Conservation (phyloP, 768 basidiomycete species). For the Mycena belliarum region DNA sequence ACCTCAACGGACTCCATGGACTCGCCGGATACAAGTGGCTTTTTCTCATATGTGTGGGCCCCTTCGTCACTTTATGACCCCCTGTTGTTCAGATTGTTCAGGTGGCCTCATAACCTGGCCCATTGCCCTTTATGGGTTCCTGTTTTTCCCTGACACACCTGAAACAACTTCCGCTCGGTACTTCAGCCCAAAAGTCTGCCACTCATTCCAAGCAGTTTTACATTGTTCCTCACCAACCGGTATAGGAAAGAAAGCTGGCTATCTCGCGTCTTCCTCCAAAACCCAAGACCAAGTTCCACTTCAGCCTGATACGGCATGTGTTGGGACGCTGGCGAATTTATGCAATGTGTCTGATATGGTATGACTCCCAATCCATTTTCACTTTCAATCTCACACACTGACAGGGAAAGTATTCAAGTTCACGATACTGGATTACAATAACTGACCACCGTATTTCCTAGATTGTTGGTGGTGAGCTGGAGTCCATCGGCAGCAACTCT, state of each 20-base stretch:
- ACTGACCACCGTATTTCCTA: constrained; percentile 30
- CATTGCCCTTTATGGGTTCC: constrained; percentile 70
- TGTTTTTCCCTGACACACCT: constrained; percentile 74
- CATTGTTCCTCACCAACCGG: background rate
- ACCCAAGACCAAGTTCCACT: constrained; percentile 29
- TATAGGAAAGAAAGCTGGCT: constrained; percentile 57
- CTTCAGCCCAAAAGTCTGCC: constrained; percentile 54
- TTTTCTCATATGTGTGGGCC: constrained; percentile 16
- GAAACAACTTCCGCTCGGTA: constrained; percentile 65
- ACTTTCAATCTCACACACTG: background rate
- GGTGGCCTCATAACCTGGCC: constrained; percentile 73
- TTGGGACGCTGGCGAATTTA: constrained; percentile 69
- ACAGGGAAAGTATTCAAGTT: constrained; percentile 9
- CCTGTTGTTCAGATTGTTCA: constrained; percentile 28
- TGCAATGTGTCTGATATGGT: constrained; percentile 61
- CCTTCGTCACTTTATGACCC: background rate
- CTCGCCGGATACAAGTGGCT: constrained; percentile 19
- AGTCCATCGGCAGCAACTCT: constrained; percentile 70
- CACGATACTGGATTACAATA: too few relatives aligned
- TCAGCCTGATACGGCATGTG: constrained; percentile 47
- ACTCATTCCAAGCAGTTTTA: constrained; percentile 5
- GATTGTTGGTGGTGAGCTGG: constrained; percentile 51
- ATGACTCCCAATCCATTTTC: constrained; percentile 19
- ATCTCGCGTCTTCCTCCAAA: constrained; percentile 41
- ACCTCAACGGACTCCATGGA: constrained; percentile 15